Evolutionary conservation across 768 basidiomycete genomes (phyloP), one percentile per base, ranked within the genome.

Genomic region (Saitozyma sp.): DNA sequence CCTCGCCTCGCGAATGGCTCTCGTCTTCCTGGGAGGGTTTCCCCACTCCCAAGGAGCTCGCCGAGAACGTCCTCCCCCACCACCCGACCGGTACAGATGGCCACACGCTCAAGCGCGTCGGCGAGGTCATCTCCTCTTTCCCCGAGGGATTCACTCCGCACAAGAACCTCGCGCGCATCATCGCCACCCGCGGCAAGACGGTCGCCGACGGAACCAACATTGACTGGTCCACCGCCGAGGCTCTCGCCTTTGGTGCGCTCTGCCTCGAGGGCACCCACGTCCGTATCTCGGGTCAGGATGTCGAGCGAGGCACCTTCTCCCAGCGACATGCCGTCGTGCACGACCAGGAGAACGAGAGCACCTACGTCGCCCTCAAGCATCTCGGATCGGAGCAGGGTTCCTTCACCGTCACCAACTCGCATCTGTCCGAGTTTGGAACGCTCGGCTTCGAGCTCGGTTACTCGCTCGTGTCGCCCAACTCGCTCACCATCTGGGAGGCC

Each of bases 391-490:
- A 85, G 69, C 95, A 99, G 79, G 91, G 92, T n/a, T 85, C 84
- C 40, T 97, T 99, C 82, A 89, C 92, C 64, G 84, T 98, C 65
- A 94, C 91, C 83, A 99, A 98, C 84, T 98, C 96, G 8, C 92
- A 91, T 7, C 84, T 99, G 17, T 97, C 95, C 49, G 96, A 99
- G 80, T 99, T 83, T 75, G 96, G 95, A 65, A 83, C 88, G 3
- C 89, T 99, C 62, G 95, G 95, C 46, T 99, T 98, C 80, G 95
- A 99, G 80, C 87, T 99, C 39, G 95, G 95, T 9, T 99, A 99
- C 81, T 99, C 96, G 7, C 88, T 98, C 66, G 96, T 98, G 58
- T 95, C 92, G 13, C 96, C 95, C 17, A 87, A 92, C 75, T 83
- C 87, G 37, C 84, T 99, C 67, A 92, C 92, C 14, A 88, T 99